phyloP scores from a whole-genome alignment of 495 filamentous ascomycete species.

The Friedmanniomyces simplex region DNA sequence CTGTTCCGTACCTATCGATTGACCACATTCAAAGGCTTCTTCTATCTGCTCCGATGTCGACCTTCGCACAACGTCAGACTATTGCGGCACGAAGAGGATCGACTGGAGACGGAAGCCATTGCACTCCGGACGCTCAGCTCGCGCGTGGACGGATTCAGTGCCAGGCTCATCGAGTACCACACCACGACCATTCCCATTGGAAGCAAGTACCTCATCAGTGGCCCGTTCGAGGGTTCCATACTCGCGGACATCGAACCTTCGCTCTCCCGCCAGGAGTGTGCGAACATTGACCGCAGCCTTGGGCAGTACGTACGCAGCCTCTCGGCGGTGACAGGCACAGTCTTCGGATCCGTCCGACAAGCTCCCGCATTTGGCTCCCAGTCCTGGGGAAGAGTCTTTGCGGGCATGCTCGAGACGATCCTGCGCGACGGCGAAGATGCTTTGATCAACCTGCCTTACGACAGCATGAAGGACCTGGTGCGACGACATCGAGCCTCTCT shows the following conservation, averaged over 20 bases:
- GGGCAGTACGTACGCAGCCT: conserved; percentile 29
- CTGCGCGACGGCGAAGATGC: conserved; percentile 63
- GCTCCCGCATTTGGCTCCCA: conserved; percentile 39
- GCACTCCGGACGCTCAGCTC: conserved; percentile 40
- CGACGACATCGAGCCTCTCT: conserved; percentile 37
- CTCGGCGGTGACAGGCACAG: conserved; percentile 19
- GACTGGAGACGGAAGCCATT: conserved; percentile 47
- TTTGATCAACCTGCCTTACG: conserved; percentile 56
- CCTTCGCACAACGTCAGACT: conserved; percentile 43
- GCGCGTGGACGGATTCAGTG: conserved; percentile 38
- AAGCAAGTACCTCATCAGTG: conserved; percentile 40
- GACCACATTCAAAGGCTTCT: conserved; percentile 43
- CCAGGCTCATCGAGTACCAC: conserved; percentile 44
- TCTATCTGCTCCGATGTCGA: conserved; percentile 43
- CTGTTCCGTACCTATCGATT: conserved; percentile 45
- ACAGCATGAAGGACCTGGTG: conserved; percentile 46
- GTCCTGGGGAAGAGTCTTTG: conserved; percentile 55
- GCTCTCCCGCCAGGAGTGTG: conserved; percentile 7
- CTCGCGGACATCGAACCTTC: conserved; percentile 33
- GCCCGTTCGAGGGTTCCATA: conserved; percentile 38
- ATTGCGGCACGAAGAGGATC: conserved; percentile 46
- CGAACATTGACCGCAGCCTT: conserved; percentile 37
- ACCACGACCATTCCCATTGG: conserved; percentile 32
- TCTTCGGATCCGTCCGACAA: conserved; percentile 42
- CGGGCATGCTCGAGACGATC: conserved; percentile 47